These are phyloP conservation scores for Chlamydomonas eustigma DNA, from an alignment of 139 green algal genomes.

Conservation along the genomic window DNA sequence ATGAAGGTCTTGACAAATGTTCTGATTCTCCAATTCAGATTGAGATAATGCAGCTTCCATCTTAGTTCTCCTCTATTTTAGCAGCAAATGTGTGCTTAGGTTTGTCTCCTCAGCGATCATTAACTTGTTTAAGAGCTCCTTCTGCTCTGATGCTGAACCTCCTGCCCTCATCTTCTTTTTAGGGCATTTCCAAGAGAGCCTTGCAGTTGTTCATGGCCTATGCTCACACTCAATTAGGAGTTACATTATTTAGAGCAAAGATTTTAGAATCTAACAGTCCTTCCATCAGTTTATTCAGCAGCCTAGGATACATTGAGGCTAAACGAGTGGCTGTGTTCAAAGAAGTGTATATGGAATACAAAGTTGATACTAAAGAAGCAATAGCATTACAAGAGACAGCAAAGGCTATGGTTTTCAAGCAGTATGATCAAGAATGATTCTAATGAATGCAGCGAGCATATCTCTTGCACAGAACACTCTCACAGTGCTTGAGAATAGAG, in stretches of 20 bases:
- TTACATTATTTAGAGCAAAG: conserved; percentile 62
- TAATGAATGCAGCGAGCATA: too few species aligned
- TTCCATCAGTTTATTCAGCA: conserved; percentile 59
- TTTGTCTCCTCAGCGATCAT: too few species aligned
- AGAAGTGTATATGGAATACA: conserved; percentile 53
- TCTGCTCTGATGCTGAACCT: too few species aligned
- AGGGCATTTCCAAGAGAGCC: conserved; percentile 61
- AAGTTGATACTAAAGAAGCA: neutral
- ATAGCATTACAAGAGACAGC: neutral
- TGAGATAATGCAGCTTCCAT: too few species aligned
- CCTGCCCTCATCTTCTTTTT: conserved; percentile 23
- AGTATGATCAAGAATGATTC: neutral
- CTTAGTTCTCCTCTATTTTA: too few species aligned
- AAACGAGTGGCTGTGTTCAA: conserved; percentile 53
- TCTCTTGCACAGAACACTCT: too few species aligned
- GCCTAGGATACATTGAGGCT: conserved; percentile 57
- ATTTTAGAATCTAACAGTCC: conserved; percentile 63
- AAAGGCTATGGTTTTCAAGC: neutral
- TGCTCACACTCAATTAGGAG: conserved; percentile 18
- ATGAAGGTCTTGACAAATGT: too few species aligned
- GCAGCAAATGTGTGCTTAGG: too few species aligned
- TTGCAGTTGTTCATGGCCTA: conserved; percentile 76
- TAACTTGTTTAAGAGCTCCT: too few species aligned
- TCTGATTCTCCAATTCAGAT: too few species aligned
- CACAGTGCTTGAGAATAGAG: too few species aligned